phyloP scores from a whole-genome alignment of 2,329 filamentous ascomycete genomes.

The Cordyceps fumosorosea region DNA sequence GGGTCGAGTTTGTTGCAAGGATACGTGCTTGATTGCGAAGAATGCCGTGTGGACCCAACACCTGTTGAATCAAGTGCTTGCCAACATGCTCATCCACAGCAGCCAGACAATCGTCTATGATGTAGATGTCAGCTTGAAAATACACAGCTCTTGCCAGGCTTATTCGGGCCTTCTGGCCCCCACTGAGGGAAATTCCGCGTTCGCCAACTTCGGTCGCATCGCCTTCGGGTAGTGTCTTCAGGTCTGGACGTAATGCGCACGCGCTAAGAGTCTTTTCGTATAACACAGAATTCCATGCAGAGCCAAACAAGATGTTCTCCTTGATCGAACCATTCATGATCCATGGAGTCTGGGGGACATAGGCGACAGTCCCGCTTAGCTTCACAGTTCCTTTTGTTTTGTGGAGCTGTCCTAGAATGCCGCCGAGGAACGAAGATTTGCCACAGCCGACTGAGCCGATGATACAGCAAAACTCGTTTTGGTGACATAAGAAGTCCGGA shows the following conservation, averaged over 20 bases:
- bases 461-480: conserved; percentile 79
- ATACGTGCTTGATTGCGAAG: conserved; percentile 74
- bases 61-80: conserved; percentile 80
- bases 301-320: conserved; percentile 87
- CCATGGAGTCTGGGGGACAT: conserved; percentile 85
- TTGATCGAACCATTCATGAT: conserved; percentile 90
- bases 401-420: conserved; percentile 78
- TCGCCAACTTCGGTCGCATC: conserved; percentile 89
- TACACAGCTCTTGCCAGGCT: conserved; percentile 85
- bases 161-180: conserved; percentile 82
- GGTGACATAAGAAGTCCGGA: conserved; percentile 75
- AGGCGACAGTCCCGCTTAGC: conserved; percentile 70
- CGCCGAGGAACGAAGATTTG: conserved; percentile 82
- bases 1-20: conserved; percentile 82
- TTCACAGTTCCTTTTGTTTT: conserved; percentile 73
- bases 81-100: conserved; percentile 91
- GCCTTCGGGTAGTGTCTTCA: conserved; percentile 77
- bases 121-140: conserved; percentile 78
- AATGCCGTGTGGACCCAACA: conserved; percentile 72
- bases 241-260: conserved; percentile 77
- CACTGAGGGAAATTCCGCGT: conserved; percentile 82
- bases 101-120: conserved; percentile 81
- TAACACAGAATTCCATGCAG: conserved; percentile 79
- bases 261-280: conserved; percentile 82
- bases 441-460: conserved; percentile 81